Evolutionary conservation across 2,329 filamentous ascomycete genomes (phyloP), one percentile per base, ranked within the genome.

Genomic region (Coniochaeta ligniaria): DNA sequence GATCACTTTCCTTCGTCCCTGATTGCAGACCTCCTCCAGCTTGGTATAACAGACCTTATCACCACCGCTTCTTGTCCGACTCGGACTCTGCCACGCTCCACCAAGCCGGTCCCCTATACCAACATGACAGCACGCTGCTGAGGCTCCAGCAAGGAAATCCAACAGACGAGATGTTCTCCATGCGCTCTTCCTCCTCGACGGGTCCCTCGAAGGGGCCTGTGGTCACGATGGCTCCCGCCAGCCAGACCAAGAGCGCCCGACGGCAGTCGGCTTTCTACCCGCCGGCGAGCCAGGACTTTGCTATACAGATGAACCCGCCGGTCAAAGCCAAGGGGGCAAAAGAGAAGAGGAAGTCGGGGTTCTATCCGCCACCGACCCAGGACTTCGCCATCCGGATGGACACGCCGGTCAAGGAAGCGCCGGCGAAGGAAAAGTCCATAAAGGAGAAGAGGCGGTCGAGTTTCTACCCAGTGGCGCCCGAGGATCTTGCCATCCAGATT

Each of bases 1-100:
- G 52, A 20, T 20, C 31, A 3, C 11, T 16, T 28, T 35, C 26
- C 4, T 38, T 56, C 17, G 31, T 20, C n/a, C 31, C 54, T 26
- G n/a, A 60, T 38, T 41, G 17, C 57, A 69, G 67, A 5, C 67
- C 67, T 35, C 67, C 67, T 12, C 65, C 64, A 8, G 63, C 65
- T 11, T 69, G 38, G 26, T 55, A 60, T 38, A 60, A 57, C 59
- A 66, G 62, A 57, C 54, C 62, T 43, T 59, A 61, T 43, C 57
- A 63, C 20, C 63, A 68, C 56, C 63, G 65, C 24, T 64, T 57
- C 31, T 24, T 38, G 31, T 57, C 54, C 6, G 54, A 57, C 8
- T n/a, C 54, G 14, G 54, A 57, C 8, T n/a, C 54, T 14, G 31
- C 31, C 22, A 22, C 14, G 6, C 47, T 31, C 17, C 47, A 14